A percentile compares a stretch with the other conserved stretches of the same genome.
Evolutionary conservation across 1,139 yeast genomes (phyloP).

Genomic region (Geotrichum australiense): DNA sequence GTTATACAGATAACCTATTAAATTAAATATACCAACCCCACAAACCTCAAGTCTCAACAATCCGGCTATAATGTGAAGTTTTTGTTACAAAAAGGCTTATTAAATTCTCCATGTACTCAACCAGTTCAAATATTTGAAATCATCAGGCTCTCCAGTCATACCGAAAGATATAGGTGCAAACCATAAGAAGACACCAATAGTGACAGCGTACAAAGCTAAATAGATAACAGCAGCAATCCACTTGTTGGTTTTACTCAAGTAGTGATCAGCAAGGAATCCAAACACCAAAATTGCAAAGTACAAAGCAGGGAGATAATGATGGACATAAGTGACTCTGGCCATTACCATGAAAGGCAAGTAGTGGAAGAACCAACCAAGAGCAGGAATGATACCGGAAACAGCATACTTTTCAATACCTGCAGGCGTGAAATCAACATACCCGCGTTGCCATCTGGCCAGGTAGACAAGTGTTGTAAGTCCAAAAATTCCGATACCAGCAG

Average conservation of each 20-base stretch:
- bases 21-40: too few species aligned
- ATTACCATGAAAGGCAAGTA: constrained; percentile 82
- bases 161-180: constrained; percentile 83
- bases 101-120: constrained; percentile 65
- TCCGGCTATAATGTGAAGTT: too few species aligned
- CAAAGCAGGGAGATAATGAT: constrained; percentile 93
- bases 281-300: constrained; percentile 87
- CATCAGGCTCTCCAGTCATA: constrained; percentile 69
- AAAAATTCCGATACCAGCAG: constrained; percentile 60
- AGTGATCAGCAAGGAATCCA: constrained; percentile 64
- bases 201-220: constrained; percentile 44
- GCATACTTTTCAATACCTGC: constrained; percentile 39
- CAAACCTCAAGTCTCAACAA: too few species aligned
- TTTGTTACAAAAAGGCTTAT: too few species aligned
- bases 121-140: constrained; percentile 69
- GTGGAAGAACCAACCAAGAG: constrained; percentile 94
- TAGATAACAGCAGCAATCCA: constrained; percentile 30
- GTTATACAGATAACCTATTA: too few species aligned
- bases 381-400: constrained; percentile 84
- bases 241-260: constrained; percentile 37
- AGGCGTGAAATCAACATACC: constrained; percentile 57
- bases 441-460: constrained; percentile 91
- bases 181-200: constrained; percentile 61
- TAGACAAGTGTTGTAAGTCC: constrained; percentile 49
- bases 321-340: constrained; percentile 97